These are phyloP conservation scores for Diphasiastrum complanatum DNA, from an alignment of 83 land plant genomes.

Conservation along the genomic window DNA sequence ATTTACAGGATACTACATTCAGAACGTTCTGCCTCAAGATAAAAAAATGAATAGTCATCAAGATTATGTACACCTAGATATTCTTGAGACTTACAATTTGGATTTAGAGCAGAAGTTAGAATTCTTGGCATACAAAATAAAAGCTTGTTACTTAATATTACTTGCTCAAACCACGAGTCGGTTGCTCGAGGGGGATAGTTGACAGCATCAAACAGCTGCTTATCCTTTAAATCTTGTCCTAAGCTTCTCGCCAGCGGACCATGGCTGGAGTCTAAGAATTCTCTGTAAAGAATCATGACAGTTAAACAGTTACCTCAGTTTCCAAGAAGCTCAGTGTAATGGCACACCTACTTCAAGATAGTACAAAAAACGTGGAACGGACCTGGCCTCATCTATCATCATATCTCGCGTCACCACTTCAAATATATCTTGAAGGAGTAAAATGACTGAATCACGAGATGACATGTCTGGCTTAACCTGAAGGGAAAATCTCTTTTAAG, in stretches of 20 bases:
- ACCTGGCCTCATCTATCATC: slow-evolving; percentile 55
- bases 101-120: too few relatives aligned
- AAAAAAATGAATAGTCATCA: not conserved
- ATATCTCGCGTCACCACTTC: slow-evolving; percentile 77
- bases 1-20: not conserved
- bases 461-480: slow-evolving; percentile 7
- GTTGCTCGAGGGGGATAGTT: slow-evolving; percentile 39
- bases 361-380: slow-evolving; percentile 24
- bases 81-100: too few relatives aligned
- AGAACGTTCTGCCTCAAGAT: not conserved
- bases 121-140: too few relatives aligned
- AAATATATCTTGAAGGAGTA: slow-evolving; percentile 57
- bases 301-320: slow-evolving; percentile 9
- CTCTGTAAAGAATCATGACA: slow-evolving; percentile 20
- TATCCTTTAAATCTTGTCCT: slow-evolving; percentile 30
- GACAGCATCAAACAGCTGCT: slow-evolving; percentile 37
- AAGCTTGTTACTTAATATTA: too few relatives aligned
- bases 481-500: not conserved
- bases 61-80: not conserved
- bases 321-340: slow-evolving; percentile 15
- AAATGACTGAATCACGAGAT: slow-evolving; percentile 32
- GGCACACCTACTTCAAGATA: slow-evolving; percentile 30
- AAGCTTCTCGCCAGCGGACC: slow-evolving; percentile 33
- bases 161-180: slow-evolving; percentile 79
- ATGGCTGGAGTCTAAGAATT: slow-evolving; percentile 45